These are phyloP conservation scores for Linnemannia hyalina DNA, from an alignment of 192 early-diverging fungal species.

Conservation along the genomic window DNA sequence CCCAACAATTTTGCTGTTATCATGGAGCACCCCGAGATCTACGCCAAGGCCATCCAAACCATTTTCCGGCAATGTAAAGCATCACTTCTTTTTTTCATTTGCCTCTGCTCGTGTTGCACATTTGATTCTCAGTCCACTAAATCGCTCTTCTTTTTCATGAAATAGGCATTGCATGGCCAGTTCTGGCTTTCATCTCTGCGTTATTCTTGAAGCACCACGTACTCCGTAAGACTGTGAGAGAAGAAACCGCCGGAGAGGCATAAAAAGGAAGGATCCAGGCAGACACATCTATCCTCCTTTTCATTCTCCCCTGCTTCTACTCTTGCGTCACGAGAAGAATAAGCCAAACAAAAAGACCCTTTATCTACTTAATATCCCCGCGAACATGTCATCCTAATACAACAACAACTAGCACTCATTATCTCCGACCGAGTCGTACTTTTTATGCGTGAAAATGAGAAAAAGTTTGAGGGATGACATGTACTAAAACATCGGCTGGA, in stretches of 20 bases:
- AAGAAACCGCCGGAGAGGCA: background rate
- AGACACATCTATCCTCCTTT: background rate
- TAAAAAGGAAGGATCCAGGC: background rate
- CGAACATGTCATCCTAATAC: background rate
- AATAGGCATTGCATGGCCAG: constrained; percentile 43
- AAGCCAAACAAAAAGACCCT: background rate
- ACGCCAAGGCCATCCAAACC: constrained; percentile 30
- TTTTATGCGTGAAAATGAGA: too few species aligned
- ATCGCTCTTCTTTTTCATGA: background rate
- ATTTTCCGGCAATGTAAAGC: constrained; percentile 41
- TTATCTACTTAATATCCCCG: background rate
- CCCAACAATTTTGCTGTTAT: constrained; percentile 25
- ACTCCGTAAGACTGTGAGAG: constrained; percentile 36
- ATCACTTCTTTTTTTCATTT: background rate
- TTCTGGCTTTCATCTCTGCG: constrained; percentile 18
- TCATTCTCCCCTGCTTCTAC: background rate
- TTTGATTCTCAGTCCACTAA: background rate
- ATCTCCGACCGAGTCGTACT: background rate
- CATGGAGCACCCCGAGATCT: constrained; percentile 20
- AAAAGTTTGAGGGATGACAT: too few species aligned
- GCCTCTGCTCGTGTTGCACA: too few species aligned
- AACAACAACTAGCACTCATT: background rate
- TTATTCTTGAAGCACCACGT: constrained; percentile 39
- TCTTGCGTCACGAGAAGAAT: background rate
- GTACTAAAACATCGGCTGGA: background rate